These are phyloP conservation scores for Ceratobasidium papillatum DNA, from an alignment of 1,284 basidiomycete species.

Conservation along the genomic window DNA sequence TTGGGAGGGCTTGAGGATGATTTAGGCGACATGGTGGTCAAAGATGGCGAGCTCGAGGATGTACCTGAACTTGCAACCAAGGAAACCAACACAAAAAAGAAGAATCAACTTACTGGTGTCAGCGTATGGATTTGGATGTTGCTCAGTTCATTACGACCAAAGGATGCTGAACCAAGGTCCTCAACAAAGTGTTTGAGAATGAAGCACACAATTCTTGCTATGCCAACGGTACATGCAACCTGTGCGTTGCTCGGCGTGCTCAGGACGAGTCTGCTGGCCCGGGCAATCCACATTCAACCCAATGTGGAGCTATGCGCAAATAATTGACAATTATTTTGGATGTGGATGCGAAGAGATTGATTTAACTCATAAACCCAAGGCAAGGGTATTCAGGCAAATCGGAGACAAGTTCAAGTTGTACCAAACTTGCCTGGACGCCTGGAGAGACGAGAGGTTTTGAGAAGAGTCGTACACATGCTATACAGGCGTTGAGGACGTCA, in stretches of 20 bases:
- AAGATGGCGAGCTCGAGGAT: not conserved
- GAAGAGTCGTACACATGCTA: slow-evolving; percentile 2
- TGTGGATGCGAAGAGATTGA: not conserved
- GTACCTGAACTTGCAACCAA: not conserved
- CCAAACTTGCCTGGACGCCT: not conserved
- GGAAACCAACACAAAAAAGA: not conserved
- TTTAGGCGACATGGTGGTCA: not conserved
- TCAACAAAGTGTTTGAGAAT: slow-evolving; percentile 1
- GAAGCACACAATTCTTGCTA: not conserved
- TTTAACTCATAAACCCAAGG: not conserved
- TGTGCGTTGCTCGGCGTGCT: slow-evolving; percentile 3
- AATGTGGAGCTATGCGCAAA: not conserved
- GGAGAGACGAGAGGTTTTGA: not conserved
- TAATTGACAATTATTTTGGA: not conserved
- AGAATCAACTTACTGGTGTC: not conserved
- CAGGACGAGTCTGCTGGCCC: not conserved
- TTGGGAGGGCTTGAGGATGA: not conserved
- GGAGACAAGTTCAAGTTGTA: not conserved
- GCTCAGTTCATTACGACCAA: slow-evolving; percentile 8
- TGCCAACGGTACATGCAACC: not conserved
- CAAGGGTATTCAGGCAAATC: not conserved
- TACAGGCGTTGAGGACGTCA: not conserved
- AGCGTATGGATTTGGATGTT: not conserved
- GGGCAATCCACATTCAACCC: not conserved
- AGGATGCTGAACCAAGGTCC: not conserved